These are phyloP conservation scores for Vicia villosa DNA, from an alignment of 306 rosid genomes.

Conservation along the genomic window DNA sequence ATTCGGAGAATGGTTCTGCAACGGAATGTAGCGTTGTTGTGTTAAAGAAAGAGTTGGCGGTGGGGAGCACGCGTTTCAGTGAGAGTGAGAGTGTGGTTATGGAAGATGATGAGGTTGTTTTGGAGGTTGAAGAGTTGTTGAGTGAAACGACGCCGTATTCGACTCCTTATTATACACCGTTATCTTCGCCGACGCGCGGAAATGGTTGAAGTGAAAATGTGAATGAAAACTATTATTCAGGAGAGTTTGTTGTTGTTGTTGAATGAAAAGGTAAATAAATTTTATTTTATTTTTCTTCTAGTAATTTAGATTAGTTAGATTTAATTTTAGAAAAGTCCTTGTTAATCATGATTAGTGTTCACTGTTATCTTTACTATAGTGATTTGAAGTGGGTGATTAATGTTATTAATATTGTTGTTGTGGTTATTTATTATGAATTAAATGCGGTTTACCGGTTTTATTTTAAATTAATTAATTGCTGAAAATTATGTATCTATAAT, in stretches of 20 bases:
- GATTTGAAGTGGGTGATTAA: background rate
- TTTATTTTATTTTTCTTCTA: background rate
- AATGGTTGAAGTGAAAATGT: conserved; percentile 13
- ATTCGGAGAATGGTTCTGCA: conserved; percentile 37
- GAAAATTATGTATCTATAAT: background rate
- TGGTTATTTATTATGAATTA: background rate
- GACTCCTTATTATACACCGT: conserved; percentile 48
- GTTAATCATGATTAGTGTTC: background rate
- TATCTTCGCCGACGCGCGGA: conserved; percentile 44
- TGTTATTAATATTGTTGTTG: background rate
- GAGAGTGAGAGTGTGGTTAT: conserved; percentile 2
- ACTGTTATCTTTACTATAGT: background rate
- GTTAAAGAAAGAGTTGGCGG: background rate
- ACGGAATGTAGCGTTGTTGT: conserved; percentile 14
- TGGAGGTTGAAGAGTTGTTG: conserved; percentile 18
- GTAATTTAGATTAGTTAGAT: conserved; percentile 25
- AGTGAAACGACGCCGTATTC: conserved; percentile 50
- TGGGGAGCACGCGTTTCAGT: conserved; percentile 1
- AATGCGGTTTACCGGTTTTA: conserved; percentile 3
- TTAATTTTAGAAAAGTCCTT: background rate
- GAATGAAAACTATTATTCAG: too few species aligned
- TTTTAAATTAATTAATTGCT: background rate
- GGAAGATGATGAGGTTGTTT: background rate
- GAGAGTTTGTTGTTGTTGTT: background rate
- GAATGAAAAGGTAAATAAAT: background rate